Percentiles rank a stretch among this genome's conserved stretches.
These are phyloP conservation scores for Farysia itapuensis DNA, from an alignment of 1,284 basidiomycete species.

Conservation along the genomic window DNA sequence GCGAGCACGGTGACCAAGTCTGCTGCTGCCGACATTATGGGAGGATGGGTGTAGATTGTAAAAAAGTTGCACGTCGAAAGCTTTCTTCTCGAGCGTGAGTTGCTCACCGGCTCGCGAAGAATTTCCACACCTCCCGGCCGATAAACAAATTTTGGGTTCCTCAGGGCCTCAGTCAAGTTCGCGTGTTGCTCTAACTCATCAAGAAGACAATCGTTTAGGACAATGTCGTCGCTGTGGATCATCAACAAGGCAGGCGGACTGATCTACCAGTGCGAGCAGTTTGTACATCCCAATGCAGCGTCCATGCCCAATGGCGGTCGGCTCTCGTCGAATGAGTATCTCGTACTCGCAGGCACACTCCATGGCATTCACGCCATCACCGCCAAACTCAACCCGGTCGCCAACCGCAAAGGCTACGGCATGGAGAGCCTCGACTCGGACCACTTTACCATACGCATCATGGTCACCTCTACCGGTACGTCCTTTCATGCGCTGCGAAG, in stretches of 20 bases:
- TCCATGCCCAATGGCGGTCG: slow-evolving; percentile 28
- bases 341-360: slow-evolving; percentile 92
- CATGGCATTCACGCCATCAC: slow-evolving; percentile 99
- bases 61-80: too few relatives aligned
- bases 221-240: slow-evolving; percentile 72
- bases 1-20: slow-evolving; percentile 55
- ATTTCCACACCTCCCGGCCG: too few relatives aligned
- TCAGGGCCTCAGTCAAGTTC: too few relatives aligned
- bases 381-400: slow-evolving; percentile 79
- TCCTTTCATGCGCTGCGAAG: too few relatives aligned
- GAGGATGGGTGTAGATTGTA: too few relatives aligned
- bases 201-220: too few relatives aligned
- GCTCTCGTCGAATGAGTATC: slow-evolving; percentile 89
- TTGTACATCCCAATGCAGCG: slow-evolving; percentile 26
- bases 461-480: slow-evolving; percentile 89
- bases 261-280: slow-evolving; percentile 86
- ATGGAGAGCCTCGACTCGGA: slow-evolving; percentile 93
- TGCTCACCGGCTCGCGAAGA: too few relatives aligned
- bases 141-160: too few relatives aligned
- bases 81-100: too few relatives aligned
- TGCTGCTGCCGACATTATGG: too few relatives aligned
- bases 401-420: slow-evolving; percentile 66
- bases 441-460: slow-evolving; percentile 83
- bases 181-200: neutral
- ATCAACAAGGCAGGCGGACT: slow-evolving; percentile 99